Evolutionary conservation across 345 rosid genomes (phyloP), one percentile per base, ranked within the genome.

Genomic region (Populus pruinosa): DNA sequence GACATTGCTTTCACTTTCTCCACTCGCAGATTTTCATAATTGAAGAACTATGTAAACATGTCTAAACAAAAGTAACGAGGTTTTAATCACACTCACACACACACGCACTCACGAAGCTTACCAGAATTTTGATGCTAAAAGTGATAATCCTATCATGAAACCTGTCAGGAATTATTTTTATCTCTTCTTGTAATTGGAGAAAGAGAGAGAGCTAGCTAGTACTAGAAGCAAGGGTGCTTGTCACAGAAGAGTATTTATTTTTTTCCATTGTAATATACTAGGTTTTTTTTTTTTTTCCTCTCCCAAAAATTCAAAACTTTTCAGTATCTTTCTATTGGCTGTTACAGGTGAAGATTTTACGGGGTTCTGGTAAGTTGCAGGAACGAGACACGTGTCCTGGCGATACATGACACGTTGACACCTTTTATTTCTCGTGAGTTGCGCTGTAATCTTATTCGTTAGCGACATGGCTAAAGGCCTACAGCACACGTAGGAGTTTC

Each of bases 311-410:
- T 47, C 50, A 47, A 47, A 14, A 47, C 50, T 20, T 73, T 73
- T 59, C 43, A 73, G 31, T 73, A 49, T 56, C 50, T 59, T 10
- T 38, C 25, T 38, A 20, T 59, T 72, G 66, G 73, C 65, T 16
- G 75, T 72, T 59, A 39, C 25, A 23, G 36, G 50, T 38, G 67
- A 73, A 73, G 67, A 23, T 59, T 73, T 59, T 38, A 16, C 38
- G 76, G 76, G 66, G n/a, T 23, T 39, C 6, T 39, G 0, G 9
- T 7, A 13, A 47, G 18, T 47, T 47, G 50, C 50, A 47, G 17
- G 50, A 47, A 47, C 6, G 1, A 14, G 50, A 14, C 50, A 47
- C 5, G 69, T 38, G 23, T 49, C 55, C 55, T 10, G 4, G 21
- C 11, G 8, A 6, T 11, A 23, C 10, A 39, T 41, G 31, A n/a